Evolutionary conservation across 2,329 filamentous ascomycete species (phyloP).

Genomic region (Fusarium redolens): DNA sequence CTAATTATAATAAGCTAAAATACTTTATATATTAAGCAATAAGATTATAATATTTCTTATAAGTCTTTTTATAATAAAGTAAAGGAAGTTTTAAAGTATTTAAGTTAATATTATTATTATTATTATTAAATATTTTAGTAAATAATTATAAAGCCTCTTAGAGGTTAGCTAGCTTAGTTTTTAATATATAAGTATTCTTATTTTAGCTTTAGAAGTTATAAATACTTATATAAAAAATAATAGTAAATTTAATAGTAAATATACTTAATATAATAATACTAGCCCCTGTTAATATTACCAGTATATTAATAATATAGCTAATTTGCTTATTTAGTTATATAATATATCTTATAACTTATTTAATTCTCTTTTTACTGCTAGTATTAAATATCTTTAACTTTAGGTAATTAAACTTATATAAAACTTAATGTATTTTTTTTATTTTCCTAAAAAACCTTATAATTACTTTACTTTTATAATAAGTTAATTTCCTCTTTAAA

Average conservation of each 20-base stretch:
- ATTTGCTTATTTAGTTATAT: too few relatives aligned
- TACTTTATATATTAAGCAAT: slow-evolving; percentile 50
- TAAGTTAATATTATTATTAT: slow-evolving; percentile 14
- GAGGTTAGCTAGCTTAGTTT: slow-evolving; percentile 53
- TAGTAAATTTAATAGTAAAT: slow-evolving; percentile 32
- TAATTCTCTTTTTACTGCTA: too few relatives aligned
- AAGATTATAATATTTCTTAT: slow-evolving; percentile 53
- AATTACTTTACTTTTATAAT: too few relatives aligned
- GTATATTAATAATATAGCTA: too few relatives aligned
- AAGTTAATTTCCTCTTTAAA: too few relatives aligned
- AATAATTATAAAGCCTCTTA: slow-evolving; percentile 49
- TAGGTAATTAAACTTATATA: too few relatives aligned
- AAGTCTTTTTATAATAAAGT: slow-evolving; percentile 55
- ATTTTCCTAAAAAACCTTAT: too few relatives aligned
- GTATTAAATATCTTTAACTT: too few relatives aligned
- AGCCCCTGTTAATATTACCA: too few relatives aligned
- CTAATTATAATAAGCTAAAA: slow-evolving; percentile 50
- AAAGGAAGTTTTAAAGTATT: slow-evolving; percentile 48
- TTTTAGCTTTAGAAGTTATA: slow-evolving; percentile 23
- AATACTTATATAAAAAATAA: slow-evolving; percentile 17
- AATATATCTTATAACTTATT: too few relatives aligned
- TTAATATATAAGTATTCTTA: slow-evolving; percentile 53
- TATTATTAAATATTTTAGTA: slow-evolving; percentile 40
- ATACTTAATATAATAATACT: too few relatives aligned
- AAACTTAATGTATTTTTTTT: too few relatives aligned